Percentiles rank a stretch among this genome's conserved stretches.
These are phyloP conservation scores for Fraxinus americana DNA, from an alignment of 257 asterid species.

Conservation along the genomic window DNA sequence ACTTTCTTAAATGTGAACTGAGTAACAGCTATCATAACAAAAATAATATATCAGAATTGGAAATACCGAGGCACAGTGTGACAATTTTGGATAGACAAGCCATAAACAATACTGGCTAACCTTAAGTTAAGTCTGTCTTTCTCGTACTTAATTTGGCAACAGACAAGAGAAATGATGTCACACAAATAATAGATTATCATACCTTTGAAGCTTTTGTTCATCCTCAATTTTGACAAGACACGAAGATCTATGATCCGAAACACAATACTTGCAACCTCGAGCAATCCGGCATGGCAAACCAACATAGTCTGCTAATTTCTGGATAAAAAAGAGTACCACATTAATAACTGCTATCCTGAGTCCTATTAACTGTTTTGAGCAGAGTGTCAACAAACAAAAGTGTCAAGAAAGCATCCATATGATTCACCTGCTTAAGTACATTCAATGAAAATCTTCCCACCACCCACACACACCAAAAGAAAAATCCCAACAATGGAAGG, in stretches of 20 bases:
- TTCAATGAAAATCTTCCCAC: neutral
- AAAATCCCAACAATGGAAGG: neutral
- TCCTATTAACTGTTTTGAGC: neutral
- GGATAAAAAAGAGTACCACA: conserved; percentile 30
- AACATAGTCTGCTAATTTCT: conserved; percentile 94
- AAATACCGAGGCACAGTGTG: neutral
- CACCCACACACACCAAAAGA: neutral
- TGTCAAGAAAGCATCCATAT: neutral
- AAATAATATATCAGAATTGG: conserved; percentile 4
- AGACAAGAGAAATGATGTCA: neutral
- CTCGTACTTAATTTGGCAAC: neutral
- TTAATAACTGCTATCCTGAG: conserved; percentile 18
- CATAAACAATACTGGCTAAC: neutral
- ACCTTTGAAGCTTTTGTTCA: conserved; percentile 67
- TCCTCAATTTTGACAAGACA: conserved; percentile 84
- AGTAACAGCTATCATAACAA: conserved; percentile 1
- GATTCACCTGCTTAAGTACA: neutral
- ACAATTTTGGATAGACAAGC: neutral
- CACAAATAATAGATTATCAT: conserved; percentile 14
- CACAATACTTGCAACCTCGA: conserved; percentile 92
- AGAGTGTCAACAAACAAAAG: neutral
- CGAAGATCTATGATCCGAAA: conserved; percentile 85
- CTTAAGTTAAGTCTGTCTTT: neutral
- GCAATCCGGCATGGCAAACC: conserved; percentile 99
- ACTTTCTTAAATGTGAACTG: neutral